Evolutionary conservation across 345 rosid species (phyloP).

Genomic region (Brassica napus): Da-Ae NC_063449.1:38854001-38854500

Average conservation of each 20-base stretch:
- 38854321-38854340: neutral
- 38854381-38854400: neutral
- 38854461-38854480: constrained; percentile 87
- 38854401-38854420: neutral
- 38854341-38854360: too few relatives aligned
- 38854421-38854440: neutral
- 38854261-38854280: constrained; percentile 37
- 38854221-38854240: constrained; percentile 83
- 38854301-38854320: neutral
- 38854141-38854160: neutral
- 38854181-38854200: neutral
- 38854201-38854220: constrained; percentile 31
- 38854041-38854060: constrained; percentile 90
- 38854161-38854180: neutral
- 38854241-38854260: constrained; percentile 82
- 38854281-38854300: neutral
- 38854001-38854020: constrained; percentile 95
- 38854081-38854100: constrained; percentile 94
- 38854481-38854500: constrained; percentile 71
- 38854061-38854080: constrained; percentile 96
- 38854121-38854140: neutral
- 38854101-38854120: constrained; percentile 55
- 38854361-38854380: neutral
- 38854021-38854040: constrained; percentile 84
- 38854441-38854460: constrained; percentile 47